phyloP scores from a whole-genome alignment of 768 basidiomycete species.

The Podaxis mareebaensis region DNA sequence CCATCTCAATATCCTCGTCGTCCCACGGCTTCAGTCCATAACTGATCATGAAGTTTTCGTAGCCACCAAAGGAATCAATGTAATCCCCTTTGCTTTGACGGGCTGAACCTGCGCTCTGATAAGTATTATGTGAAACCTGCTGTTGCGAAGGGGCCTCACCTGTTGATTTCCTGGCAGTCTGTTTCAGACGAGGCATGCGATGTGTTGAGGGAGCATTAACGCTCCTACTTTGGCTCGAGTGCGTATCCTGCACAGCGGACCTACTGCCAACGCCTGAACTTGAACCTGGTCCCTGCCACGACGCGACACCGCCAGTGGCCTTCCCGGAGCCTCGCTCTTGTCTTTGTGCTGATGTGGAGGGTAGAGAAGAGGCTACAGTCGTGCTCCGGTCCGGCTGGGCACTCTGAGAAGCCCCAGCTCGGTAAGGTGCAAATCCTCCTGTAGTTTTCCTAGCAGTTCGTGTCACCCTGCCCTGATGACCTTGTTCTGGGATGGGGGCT shows the following conservation, averaged over 20 bases:
- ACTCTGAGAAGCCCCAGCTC: too few species aligned
- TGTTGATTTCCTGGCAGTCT: not conserved
- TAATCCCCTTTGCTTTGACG: not conserved
- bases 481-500: not conserved
- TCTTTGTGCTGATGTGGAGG: not conserved
- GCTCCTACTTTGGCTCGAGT: not conserved
- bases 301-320: too few species aligned
- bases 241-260: too few species aligned
- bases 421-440: too few species aligned
- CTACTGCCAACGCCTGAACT: too few species aligned
- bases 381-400: too few species aligned
- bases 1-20: not conserved
- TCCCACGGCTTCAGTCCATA: not conserved
- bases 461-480: not conserved
- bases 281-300: too few species aligned
- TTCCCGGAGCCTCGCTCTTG: too few species aligned
- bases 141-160: not conserved
- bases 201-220: not conserved
- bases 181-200: constrained; percentile 4
- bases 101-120: not conserved
- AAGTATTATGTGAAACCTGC: not conserved
- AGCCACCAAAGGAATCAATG: not conserved
- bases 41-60: not conserved
- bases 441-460: constrained; percentile 8
- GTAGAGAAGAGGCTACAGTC: not conserved